Percentiles rank a stretch among this genome's conserved stretches.
phyloP scores from a whole-genome alignment of 1,139 yeast genomes.

The Suhomyces yuchorum region DNA sequence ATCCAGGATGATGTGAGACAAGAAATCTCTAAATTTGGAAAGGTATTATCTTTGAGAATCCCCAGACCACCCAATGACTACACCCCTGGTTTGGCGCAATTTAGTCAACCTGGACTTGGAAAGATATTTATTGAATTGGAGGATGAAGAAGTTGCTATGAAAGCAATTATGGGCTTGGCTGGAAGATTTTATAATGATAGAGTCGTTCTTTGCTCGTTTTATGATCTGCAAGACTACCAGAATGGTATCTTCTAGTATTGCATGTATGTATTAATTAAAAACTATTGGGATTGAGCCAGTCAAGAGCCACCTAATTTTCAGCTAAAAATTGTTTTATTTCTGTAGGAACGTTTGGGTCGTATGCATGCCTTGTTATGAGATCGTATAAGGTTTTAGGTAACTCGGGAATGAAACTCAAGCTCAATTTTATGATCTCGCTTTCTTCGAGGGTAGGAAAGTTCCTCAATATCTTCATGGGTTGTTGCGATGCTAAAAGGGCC shows the following conservation, averaged over 20 bases:
- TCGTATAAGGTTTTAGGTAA: conserved; percentile 71
- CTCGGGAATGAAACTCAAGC: conserved; percentile 78
- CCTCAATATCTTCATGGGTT: conserved; percentile 75
- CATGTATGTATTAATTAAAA: not conserved
- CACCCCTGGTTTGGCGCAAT: conserved; percentile 46
- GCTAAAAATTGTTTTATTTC: conserved; percentile 33
- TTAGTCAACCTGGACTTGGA: conserved; percentile 64
- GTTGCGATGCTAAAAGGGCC: conserved; percentile 54
- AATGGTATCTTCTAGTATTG: conserved; percentile 24
- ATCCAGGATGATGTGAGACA: conserved; percentile 53
- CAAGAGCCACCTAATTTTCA: not conserved
- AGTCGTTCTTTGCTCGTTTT: conserved; percentile 65
- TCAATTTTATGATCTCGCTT: conserved; percentile 72
- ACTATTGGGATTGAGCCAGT: conserved; percentile 3
- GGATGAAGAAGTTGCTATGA: conserved; percentile 50
- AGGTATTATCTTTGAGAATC: conserved; percentile 56
- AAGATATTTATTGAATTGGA: conserved; percentile 69
- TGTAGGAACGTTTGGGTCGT: conserved; percentile 52
- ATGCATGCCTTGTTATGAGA: conserved; percentile 70
- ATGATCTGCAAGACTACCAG: conserved; percentile 59
- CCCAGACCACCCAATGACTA: conserved; percentile 64
- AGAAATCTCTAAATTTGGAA: conserved; percentile 58
- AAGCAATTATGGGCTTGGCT: conserved; percentile 63
- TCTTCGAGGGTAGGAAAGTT: conserved; percentile 75
- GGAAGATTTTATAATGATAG: conserved; percentile 74